phyloP scores from a whole-genome alignment of 371 early-diverging fungal species.

The Mortierella sp. region DNA sequence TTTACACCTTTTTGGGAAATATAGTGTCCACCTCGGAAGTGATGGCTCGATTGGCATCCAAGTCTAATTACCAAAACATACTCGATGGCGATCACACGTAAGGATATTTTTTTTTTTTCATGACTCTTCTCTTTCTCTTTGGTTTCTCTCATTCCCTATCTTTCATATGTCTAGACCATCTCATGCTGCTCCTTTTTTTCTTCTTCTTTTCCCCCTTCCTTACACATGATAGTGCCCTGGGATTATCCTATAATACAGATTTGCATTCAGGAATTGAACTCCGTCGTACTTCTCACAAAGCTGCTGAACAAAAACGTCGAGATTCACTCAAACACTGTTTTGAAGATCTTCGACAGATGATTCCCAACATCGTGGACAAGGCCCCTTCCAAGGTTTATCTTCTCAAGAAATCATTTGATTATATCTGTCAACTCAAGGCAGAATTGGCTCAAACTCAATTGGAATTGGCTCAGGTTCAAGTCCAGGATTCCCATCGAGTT shows the following conservation, averaged over 20 bases:
- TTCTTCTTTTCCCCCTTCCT: background rate
- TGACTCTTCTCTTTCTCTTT: background rate
- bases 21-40: conserved; percentile 48
- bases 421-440: conserved; percentile 64
- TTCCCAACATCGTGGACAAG: conserved; percentile 77
- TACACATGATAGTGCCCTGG: conserved; percentile 63
- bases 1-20: background rate
- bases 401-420: conserved; percentile 64
- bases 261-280: conserved; percentile 80
- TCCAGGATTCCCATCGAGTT: conserved; percentile 43
- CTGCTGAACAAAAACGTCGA: conserved; percentile 95
- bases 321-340: conserved; percentile 89
- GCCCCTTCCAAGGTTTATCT: conserved; percentile 70
- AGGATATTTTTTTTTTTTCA: background rate
- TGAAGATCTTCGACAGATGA: conserved; percentile 76
- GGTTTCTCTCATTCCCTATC: background rate
- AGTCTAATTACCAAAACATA: conserved; percentile 88
- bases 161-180: no score
- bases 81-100: conserved; percentile 85
- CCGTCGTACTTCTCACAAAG: conserved; percentile 85
- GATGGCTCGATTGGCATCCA: conserved; percentile 68
- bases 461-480: conserved; percentile 44
- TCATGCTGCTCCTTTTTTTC: no score
- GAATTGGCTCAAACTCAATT: conserved; percentile 59
- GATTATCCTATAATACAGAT: conserved; percentile 74